phyloP scores from a whole-genome alignment of 2,329 filamentous ascomycete genomes.

The Pezicula carpinea region DNA sequence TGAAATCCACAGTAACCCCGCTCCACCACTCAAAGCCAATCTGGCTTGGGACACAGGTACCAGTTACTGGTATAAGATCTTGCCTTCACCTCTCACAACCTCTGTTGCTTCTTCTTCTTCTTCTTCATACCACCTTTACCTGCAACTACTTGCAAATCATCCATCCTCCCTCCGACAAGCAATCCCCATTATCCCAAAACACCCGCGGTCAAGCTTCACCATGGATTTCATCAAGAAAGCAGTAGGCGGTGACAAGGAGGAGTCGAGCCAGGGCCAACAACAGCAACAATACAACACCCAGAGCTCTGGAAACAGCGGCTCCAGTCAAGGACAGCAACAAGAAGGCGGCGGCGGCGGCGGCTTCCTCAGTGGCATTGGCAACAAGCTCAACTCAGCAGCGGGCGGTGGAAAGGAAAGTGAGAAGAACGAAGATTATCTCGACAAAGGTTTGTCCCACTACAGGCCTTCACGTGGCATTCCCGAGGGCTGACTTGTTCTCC shows the following conservation, averaged over 20 bases:
- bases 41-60: too few species aligned
- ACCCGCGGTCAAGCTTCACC: conserved; percentile 7
- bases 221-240: conserved; percentile 56
- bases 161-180: too few species aligned
- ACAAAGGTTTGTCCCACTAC: conserved; percentile 59
- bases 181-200: too few species aligned
- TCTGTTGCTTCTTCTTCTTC: too few species aligned
- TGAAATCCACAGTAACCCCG: too few species aligned
- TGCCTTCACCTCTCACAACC: too few species aligned
- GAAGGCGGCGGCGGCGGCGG: conserved; percentile 31
- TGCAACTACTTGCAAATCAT: too few species aligned
- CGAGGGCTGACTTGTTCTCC: conserved; percentile 8
- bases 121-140: too few species aligned
- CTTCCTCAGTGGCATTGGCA: conserved; percentile 55
- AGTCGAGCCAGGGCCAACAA: conserved; percentile 30
- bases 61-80: too few species aligned
- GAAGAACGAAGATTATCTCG: conserved; percentile 77
- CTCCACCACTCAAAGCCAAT: too few species aligned
- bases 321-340: conserved; percentile 16
- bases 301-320: conserved; percentile 6
- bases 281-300: conserved; percentile 11
- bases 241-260: conserved; percentile 32
- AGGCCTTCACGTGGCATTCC: background rate
- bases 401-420: conserved; percentile 71
- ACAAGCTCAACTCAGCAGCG: conserved; percentile 67